Evolutionary conservation across 2,329 filamentous ascomycete genomes (phyloP).

Genomic region (Pleochaeta shiraiana): DNA sequence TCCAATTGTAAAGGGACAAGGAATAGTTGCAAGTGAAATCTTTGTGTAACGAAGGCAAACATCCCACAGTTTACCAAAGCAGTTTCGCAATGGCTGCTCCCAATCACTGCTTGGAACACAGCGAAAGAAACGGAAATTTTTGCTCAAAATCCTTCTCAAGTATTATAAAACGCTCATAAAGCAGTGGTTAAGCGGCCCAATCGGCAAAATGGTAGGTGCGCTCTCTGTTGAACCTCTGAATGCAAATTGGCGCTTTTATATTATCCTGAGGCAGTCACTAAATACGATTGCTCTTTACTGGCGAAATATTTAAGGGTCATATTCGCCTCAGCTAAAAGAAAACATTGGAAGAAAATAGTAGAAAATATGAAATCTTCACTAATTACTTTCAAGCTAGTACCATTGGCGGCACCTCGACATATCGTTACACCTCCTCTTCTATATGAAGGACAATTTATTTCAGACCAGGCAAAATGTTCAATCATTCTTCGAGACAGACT

Average conservation of each 20-base stretch:
- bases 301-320: not conserved
- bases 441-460: not conserved
- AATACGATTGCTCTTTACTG: not conserved
- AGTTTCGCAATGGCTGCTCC: not conserved
- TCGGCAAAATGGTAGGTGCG: not conserved
- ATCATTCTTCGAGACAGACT: not conserved
- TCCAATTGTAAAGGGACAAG: too few relatives aligned
- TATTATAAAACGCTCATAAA: not conserved
- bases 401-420: not conserved
- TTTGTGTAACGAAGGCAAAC: not conserved
- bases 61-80: not conserved
- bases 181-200: not conserved
- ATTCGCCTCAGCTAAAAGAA: not conserved
- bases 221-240: not conserved
- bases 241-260: not conserved
- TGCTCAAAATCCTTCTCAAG: not conserved
- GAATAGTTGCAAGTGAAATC: not conserved
- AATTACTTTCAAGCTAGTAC: not conserved
- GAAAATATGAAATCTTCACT: not conserved
- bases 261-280: not conserved
- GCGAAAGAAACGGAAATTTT: not conserved
- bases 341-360: not conserved
- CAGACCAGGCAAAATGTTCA: not conserved
- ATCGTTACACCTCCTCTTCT: not conserved
- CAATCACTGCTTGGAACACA: not conserved